A percentile compares a stretch with the other conserved stretches of the same genome.
These are phyloP conservation scores for Candida montana DNA, from an alignment of 805 yeast species.

Conservation along the genomic window DNA sequence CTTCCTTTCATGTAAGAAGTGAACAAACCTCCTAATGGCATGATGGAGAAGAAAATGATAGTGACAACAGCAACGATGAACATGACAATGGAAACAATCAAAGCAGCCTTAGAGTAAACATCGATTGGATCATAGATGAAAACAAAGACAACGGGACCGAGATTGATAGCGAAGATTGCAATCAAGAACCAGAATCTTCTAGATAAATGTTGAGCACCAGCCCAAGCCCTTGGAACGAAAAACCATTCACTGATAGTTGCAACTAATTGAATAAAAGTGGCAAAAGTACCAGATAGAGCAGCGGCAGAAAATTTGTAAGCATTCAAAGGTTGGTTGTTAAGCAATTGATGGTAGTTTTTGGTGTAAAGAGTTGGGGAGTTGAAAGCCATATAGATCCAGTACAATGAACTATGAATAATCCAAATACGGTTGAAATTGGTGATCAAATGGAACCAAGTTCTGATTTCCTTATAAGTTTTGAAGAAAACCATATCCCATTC, in stretches of 20 bases:
- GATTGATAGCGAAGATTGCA: conserved; percentile 59
- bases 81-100: conserved; percentile 75
- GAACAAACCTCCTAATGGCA: conserved; percentile 96
- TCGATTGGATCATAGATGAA: conserved; percentile 74
- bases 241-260: conserved; percentile 94
- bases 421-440: conserved; percentile 98
- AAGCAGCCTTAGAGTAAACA: conserved; percentile 64
- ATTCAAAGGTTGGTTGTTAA: conserved; percentile 81
- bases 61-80: conserved; percentile 87
- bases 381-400: conserved; percentile 94
- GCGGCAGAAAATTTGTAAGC: conserved; percentile 91
- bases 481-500: conserved; percentile 89
- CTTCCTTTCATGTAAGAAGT: conserved; percentile 85
- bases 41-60: conserved; percentile 76
- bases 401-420: conserved; percentile 85
- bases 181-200: conserved; percentile 79
- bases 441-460: conserved; percentile 95
- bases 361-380: conserved; percentile 92
- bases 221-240: conserved; percentile 97
- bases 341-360: conserved; percentile 73
- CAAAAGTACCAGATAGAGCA: conserved; percentile 90
- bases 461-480: conserved; percentile 91
- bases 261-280: conserved; percentile 69
- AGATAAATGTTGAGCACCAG: conserved; percentile 95
- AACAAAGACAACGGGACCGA: conserved; percentile 83